Evolutionary conservation across 108 stramenopile genomes (phyloP).

Genomic region (Stephanodiscus triporus): DNA sequence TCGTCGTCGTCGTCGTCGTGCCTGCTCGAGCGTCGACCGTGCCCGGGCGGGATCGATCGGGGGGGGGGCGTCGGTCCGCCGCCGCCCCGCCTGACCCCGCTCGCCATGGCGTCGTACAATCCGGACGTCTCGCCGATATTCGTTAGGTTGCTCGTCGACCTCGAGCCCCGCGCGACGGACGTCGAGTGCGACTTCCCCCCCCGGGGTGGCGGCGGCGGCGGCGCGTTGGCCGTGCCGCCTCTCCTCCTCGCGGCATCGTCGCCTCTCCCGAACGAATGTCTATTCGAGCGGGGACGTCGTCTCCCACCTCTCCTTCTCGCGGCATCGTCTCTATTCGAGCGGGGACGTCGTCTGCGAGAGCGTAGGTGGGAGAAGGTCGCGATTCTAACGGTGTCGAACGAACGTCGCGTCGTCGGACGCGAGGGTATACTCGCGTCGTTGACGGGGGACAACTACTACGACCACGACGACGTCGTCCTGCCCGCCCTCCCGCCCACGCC

Average conservation of each 20-base stretch:
- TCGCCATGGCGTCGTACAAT: slow-evolving; percentile 48
- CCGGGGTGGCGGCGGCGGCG: too few species aligned
- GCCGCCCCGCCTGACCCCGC: slow-evolving; percentile 7
- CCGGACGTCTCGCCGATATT: slow-evolving; percentile 24
- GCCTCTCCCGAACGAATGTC: slow-evolving; percentile 13
- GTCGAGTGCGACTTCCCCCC: slow-evolving; percentile 19
- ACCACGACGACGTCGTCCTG: not conserved
- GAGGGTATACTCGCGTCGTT: not conserved
- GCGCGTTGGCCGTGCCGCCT: not conserved
- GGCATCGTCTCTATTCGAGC: not conserved
- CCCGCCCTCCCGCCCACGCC: not conserved
- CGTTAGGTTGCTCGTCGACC: slow-evolving; percentile 6
- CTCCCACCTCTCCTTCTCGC: slow-evolving; percentile 7
- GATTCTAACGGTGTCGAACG: slow-evolving; percentile 9
- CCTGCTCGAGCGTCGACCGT: slow-evolving; percentile 8
- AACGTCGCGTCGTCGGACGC: slow-evolving; percentile 1
- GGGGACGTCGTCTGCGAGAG: slow-evolving; percentile 1
- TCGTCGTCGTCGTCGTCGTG: slow-evolving; percentile 19
- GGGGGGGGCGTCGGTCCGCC: slow-evolving; percentile 17
- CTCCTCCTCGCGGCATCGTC: slow-evolving; percentile 34
- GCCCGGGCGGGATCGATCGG: not conserved
- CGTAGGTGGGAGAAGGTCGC: slow-evolving; percentile 40
- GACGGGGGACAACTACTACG: not conserved
- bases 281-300: not conserved
- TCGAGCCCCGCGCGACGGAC: slow-evolving; percentile 30